Evolutionary conservation across 257 asterid genomes (phyloP).

Genomic region (Avicennia marina): DNA sequence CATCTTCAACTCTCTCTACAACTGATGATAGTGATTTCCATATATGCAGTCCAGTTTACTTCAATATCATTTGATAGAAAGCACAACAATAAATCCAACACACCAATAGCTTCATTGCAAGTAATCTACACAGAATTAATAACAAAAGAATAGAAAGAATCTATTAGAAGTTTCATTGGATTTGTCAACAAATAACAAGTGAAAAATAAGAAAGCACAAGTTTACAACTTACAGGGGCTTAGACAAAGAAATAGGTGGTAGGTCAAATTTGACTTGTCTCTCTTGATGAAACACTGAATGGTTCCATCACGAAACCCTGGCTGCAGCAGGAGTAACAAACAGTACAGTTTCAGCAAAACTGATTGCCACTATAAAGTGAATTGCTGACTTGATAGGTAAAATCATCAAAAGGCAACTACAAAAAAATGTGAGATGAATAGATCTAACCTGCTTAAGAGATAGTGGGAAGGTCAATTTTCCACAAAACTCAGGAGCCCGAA

Average conservation of each 20-base stretch:
- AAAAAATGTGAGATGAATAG: not conserved
- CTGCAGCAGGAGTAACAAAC: slow-evolving; percentile 30
- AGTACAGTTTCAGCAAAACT: slow-evolving; percentile 13
- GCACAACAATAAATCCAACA: not conserved
- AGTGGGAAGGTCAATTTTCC: slow-evolving; percentile 93
- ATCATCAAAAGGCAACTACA: too few species aligned
- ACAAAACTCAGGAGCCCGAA: slow-evolving; percentile 61
- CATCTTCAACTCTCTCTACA: too few species aligned
- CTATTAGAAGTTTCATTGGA: not conserved
- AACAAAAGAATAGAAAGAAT: not conserved
- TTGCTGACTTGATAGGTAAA: not conserved
- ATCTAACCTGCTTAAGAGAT: slow-evolving; percentile 80
- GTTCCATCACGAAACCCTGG: slow-evolving; percentile 94
- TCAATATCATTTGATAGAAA: slow-evolving; percentile 1
- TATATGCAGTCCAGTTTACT: too few species aligned
- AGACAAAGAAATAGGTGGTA: slow-evolving; percentile 89
- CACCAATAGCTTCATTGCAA: too few species aligned
- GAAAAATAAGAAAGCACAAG: not conserved
- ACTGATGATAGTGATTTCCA: too few species aligned
- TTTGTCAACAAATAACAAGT: not conserved
- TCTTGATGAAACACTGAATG: slow-evolving; percentile 86
- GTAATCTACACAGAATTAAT: too few species aligned
- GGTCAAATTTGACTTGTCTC: slow-evolving; percentile 78
- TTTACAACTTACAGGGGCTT: slow-evolving; percentile 60
- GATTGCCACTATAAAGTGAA: not conserved